Evolutionary conservation across 2,329 filamentous ascomycete species (phyloP).

Genomic region (Venturiaceae sp.): DNA sequence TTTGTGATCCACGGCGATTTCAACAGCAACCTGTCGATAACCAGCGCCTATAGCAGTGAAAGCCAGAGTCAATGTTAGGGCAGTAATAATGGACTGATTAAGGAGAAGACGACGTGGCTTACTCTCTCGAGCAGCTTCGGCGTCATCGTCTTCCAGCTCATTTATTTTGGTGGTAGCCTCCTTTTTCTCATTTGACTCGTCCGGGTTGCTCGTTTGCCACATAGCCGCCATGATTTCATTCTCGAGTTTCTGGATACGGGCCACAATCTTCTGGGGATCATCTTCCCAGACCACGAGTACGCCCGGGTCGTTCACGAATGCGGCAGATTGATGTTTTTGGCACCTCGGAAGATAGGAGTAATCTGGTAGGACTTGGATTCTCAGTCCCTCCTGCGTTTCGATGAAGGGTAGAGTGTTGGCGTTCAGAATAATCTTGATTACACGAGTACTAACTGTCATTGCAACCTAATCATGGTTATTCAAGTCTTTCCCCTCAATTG

Average conservation of each 20-base stretch:
- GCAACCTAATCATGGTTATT: constrained; percentile 38
- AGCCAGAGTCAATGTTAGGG: constrained; percentile 42
- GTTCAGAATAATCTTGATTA: constrained; percentile 52
- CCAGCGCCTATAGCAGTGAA: constrained; percentile 46
- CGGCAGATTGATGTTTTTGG: constrained; percentile 57
- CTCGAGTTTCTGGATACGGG: constrained; percentile 43
- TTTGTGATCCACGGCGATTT: constrained; percentile 43
- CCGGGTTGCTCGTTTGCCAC: constrained; percentile 36
- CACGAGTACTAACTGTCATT: constrained; percentile 57
- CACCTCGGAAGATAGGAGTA: constrained; percentile 48
- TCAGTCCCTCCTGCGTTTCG: constrained; percentile 47
- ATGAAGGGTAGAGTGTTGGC: constrained; percentile 43
- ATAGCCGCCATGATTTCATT: constrained; percentile 47
- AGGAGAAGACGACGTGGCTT: constrained; percentile 41
- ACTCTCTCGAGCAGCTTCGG: constrained; percentile 21
- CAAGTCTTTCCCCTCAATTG: not conserved
- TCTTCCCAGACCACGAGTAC: constrained; percentile 57
- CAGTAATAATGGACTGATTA: constrained; percentile 45
- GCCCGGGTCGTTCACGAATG: constrained; percentile 49
- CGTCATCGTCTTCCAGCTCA: constrained; percentile 25
- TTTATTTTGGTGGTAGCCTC: constrained; percentile 25
- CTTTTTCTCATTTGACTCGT: constrained; percentile 9
- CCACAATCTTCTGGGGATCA: constrained; percentile 45
- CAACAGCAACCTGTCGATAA: constrained; percentile 44
- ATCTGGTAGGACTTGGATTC: constrained; percentile 51